Evolutionary conservation across 129 eudicot genomes (phyloP).

Genomic region (Pseudognaphalium luteoalbum): DNA sequence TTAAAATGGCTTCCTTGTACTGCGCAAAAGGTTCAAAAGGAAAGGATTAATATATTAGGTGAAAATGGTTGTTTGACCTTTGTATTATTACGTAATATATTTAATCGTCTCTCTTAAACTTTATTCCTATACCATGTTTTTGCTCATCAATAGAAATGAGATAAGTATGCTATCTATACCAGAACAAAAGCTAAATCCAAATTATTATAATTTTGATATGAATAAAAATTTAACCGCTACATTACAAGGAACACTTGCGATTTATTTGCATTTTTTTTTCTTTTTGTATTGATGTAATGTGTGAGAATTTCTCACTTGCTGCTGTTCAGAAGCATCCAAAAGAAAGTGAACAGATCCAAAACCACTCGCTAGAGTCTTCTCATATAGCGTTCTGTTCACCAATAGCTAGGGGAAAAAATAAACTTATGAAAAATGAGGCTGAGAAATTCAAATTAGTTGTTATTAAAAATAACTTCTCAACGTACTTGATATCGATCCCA

Average conservation of each 20-base stretch:
- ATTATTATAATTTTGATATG: neutral
- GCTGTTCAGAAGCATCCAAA: constrained; percentile 97
- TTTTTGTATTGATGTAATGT: neutral
- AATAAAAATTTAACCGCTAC: too few relatives aligned
- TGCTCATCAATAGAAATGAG: too few relatives aligned
- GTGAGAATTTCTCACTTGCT: constrained; percentile 59
- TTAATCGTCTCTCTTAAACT: neutral
- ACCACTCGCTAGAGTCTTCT: constrained; percentile 97
- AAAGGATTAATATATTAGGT: constrained; percentile 14
- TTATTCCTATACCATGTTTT: neutral
- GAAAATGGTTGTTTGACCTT: constrained; percentile 14
- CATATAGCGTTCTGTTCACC: constrained; percentile 87
- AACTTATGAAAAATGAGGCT: constrained; percentile 14
- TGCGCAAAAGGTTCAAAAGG: constrained; percentile 41
- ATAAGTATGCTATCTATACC: too few relatives aligned
- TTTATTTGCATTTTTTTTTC: neutral
- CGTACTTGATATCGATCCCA: constrained; percentile 95
- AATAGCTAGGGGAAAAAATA: constrained; percentile 64
- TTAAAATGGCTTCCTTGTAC: constrained; percentile 94
- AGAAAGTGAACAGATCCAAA: constrained; percentile 97
- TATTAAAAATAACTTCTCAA: constrained; percentile 16
- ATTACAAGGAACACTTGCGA: neutral
- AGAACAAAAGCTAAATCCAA: neutral
- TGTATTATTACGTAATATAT: constrained; percentile 2
- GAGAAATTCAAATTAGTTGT: constrained; percentile 10